Percentiles rank a stretch among this genome's conserved stretches.
phyloP scores from a whole-genome alignment of 2,329 filamentous ascomycete genomes.

The Talaromyces sp. region DNA sequence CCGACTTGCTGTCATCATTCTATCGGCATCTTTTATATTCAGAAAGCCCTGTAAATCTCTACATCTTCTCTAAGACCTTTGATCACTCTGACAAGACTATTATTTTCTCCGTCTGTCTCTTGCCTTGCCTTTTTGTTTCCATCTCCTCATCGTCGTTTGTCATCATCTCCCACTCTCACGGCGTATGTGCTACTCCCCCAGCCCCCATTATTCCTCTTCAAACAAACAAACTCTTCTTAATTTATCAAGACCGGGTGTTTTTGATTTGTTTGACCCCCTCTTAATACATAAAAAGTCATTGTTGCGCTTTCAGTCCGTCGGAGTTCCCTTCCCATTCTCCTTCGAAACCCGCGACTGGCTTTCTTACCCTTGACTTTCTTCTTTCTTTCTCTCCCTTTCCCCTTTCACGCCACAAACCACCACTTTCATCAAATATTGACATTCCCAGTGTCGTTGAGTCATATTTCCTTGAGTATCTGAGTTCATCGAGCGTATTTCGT shows the following conservation, averaged over 20 bases:
- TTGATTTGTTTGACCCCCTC: background rate
- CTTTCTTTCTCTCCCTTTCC: background rate
- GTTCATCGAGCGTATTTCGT: background rate
- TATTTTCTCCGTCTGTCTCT: background rate
- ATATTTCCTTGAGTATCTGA: too few relatives aligned
- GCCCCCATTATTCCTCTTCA: background rate
- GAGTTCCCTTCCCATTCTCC: background rate
- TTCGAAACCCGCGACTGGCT: background rate
- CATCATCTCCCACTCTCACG: background rate
- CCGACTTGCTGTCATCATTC: background rate
- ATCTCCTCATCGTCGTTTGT: background rate
- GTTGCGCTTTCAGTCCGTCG: background rate
- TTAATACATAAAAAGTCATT: background rate
- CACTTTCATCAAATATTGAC: background rate
- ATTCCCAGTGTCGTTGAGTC: background rate
- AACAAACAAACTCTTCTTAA: background rate
- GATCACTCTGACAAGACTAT: background rate
- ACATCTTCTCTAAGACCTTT: background rate
- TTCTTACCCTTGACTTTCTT: background rate
- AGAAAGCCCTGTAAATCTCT: background rate
- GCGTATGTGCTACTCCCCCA: background rate
- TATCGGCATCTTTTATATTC: background rate
- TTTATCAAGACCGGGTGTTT: background rate
- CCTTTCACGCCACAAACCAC: background rate
- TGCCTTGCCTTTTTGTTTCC: background rate